Evolutionary conservation across 1,139 yeast species (phyloP), one percentile per base, ranked within the genome.

Genomic region (Yamadazyma sp.): DNA sequence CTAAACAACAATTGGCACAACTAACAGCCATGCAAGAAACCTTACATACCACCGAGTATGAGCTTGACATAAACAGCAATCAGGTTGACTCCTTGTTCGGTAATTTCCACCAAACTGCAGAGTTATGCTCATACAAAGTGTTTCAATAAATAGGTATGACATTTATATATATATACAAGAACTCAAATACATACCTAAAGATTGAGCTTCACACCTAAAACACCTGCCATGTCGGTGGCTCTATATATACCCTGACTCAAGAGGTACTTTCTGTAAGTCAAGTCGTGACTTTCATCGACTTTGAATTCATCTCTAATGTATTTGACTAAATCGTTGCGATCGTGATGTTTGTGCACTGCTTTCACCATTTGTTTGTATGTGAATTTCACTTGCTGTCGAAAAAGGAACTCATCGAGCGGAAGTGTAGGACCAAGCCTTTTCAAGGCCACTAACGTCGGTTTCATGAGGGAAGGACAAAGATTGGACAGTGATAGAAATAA

Each of bases 321-420:
- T 15, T 41, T 48, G 36, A 68, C 54, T 36, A 72, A 50, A n/a
- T 66, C 74, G 1, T 54, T 47, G 26, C 57, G 58, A 43, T 72
- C 75, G 46, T 70, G 75, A 35, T 61, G 61, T 37, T 59, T 58
- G 45, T 66, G 64, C 17, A 70, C 54, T 33, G 62, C 53, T 33
- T 75, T 45, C 34, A 64, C 46, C 17, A 69, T 53, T 18, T 59
- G 61, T 32, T 73, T 54, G 47, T 72, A 72, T 2, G 64, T 59
- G 17, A 55, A 48, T 22, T 55, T 53, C 7, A 70, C 59, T 40
- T 62, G 60, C 36, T 58, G 63, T 26, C 74, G 58, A 38, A 71
- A 70, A 16, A 71, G 42, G 45, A 69, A 72, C 44, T 72, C 77
- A 28, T 72, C 74, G 4, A 72, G 53, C 3, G 75, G 56, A 15